Evolutionary conservation across 371 early-diverging fungal genomes (phyloP).

Genomic region (Mortierella sp.): DNA sequence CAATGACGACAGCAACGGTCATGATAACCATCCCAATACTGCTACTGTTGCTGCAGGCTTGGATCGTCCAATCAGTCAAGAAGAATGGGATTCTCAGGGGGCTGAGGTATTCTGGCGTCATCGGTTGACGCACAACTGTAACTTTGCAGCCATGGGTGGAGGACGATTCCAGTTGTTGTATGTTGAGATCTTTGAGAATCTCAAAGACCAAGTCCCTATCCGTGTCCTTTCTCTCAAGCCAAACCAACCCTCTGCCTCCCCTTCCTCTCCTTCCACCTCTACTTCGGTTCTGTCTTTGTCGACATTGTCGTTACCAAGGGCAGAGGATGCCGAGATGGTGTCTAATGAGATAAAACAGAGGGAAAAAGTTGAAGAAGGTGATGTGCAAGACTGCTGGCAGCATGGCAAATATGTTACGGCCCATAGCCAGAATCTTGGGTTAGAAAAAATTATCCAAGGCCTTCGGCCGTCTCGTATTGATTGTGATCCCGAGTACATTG

Average conservation of each 20-base stretch:
- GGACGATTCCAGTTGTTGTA: constrained; percentile 71
- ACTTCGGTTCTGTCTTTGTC: too few relatives aligned
- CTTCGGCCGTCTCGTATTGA: constrained; percentile 51
- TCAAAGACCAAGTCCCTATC: constrained; percentile 49
- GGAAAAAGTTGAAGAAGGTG: neutral
- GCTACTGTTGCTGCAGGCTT: constrained; percentile 2
- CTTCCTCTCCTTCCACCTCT: constrained; percentile 2
- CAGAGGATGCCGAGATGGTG: too few relatives aligned
- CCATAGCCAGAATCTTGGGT: constrained; percentile 33
- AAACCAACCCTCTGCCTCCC: constrained; percentile 5
- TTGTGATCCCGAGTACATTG: constrained; percentile 52
- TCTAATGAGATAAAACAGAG: neutral
- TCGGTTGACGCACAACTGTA: constrained; percentile 45
- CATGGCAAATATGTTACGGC: constrained; percentile 51
- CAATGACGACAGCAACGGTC: neutral
- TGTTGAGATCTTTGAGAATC: constrained; percentile 49
- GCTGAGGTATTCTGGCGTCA: constrained; percentile 52
- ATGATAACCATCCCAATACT: too few relatives aligned
- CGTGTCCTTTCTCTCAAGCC: constrained; percentile 40
- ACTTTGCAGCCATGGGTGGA: constrained; percentile 64
- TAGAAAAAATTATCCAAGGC: constrained; percentile 50
- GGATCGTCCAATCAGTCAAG: constrained; percentile 38
- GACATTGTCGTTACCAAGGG: too few relatives aligned
- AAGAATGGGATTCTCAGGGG: constrained; percentile 49
- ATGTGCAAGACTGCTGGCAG: constrained; percentile 17